phyloP scores from a whole-genome alignment of 495 filamentous ascomycete species.

The Penicillium lividum region DNA sequence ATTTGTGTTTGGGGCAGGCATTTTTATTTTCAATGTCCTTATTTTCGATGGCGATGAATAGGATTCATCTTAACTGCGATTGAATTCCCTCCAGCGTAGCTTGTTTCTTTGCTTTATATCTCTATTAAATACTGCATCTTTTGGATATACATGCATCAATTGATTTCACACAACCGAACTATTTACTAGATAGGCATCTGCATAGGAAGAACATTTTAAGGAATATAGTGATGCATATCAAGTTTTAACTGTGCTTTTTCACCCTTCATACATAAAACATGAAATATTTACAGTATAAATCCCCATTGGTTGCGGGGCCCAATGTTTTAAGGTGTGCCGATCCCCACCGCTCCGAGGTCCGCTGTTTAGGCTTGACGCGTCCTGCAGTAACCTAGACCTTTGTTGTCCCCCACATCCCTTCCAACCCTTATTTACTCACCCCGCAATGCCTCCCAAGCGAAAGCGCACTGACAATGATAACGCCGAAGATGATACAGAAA shows the following conservation, averaged over 20 bases:
- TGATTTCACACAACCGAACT: too few relatives aligned
- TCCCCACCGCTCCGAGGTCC: slow-evolving; percentile 4
- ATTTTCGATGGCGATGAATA: not conserved
- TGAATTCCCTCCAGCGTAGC: not conserved
- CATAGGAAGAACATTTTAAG: too few relatives aligned
- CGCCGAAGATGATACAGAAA: slow-evolving; percentile 22
- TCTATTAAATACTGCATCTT: too few relatives aligned
- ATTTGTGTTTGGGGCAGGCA: slow-evolving; percentile 9
- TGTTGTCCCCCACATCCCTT: not conserved
- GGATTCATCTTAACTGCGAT: not conserved
- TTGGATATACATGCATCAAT: too few relatives aligned
- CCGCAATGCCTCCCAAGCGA: slow-evolving; percentile 40
- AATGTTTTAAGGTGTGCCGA: not conserved
- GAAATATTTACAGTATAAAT: not conserved
- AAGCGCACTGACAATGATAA: slow-evolving; percentile 34
- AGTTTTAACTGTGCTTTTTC: too few relatives aligned
- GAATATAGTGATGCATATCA: too few relatives aligned
- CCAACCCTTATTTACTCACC: not conserved
- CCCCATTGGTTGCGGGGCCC: not conserved
- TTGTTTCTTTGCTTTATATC: not conserved
- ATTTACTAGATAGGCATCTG: too few relatives aligned
- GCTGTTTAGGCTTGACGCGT: slow-evolving; percentile 22
- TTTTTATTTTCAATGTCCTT: not conserved
- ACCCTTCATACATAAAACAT: too few relatives aligned
- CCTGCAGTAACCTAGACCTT: not conserved